Base-by-base conservation (phyloP, 495 filamentous ascomycete species). In the Trichoderma asperelloides region DNA sequence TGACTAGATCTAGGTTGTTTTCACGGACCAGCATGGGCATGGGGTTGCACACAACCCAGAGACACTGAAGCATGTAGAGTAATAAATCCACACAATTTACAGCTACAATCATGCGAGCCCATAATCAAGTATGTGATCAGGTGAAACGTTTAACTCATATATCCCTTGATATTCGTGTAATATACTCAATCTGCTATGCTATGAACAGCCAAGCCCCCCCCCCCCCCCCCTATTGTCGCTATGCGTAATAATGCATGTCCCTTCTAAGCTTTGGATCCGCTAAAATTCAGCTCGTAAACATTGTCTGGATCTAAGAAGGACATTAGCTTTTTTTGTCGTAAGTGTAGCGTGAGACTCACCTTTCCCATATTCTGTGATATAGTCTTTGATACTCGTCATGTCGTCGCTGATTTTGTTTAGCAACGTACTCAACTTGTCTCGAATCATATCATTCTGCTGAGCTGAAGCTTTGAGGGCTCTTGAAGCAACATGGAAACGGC, bases 401-500 rank as follows among this genome's bases (percentile, higher is more conserved):
- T 79, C 74, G 62, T 80, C 78, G 57, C 78, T 73, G 16, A 91
- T 66, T 68, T 86, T 79, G 25, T 74, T 73, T 11, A 82, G 23
- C 70, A 83, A 70, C 67, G 79, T 77, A 39, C 81, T 79, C 72
- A 85, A 74, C 33, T 77, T 76, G 11, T 79, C 45, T 30, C 74
- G 76, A 0, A 89, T 77, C 69, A 79, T 79, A 67, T 82, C 78
- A 66, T 88, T 88, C 3, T 73, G 70, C 70, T 70, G 79, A 7
- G 81, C 78, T 0, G 72, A 84, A 12, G 83, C 82, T 18, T 70
- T 72, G 41, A 91, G 68, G 33, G 88, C 89, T 23, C 80, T 70
- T 71, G 84, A 77, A 3, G 84, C 86, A 62, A 90, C 81, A 73
- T 90, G 83, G 70, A 82, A 91, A 55, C 88, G 75, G 6, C 81